phyloP scores from a whole-genome alignment of 2,329 filamentous ascomycete genomes.

The Chaetomiaceae sp. region DNA sequence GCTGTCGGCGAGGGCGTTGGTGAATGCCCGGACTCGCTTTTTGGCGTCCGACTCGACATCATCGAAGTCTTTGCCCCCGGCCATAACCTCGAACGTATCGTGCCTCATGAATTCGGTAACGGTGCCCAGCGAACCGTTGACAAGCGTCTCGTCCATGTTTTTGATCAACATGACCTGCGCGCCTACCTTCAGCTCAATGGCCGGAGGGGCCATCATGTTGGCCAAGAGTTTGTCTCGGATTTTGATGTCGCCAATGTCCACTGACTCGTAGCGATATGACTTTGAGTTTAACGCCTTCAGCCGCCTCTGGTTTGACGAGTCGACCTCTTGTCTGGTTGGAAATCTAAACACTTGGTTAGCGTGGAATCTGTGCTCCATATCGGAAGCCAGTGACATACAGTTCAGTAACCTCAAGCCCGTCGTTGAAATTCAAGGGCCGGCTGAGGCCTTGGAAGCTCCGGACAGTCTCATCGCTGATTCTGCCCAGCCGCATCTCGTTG shows the following conservation, averaged over 20 bases:
- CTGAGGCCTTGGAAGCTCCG: slow-evolving; percentile 68
- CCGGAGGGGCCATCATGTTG: slow-evolving; percentile 89
- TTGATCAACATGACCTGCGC: slow-evolving; percentile 99
- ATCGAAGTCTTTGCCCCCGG: slow-evolving; percentile 36
- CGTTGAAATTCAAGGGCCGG: slow-evolving; percentile 65
- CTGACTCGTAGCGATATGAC: slow-evolving; percentile 62
- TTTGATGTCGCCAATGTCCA: slow-evolving; percentile 68
- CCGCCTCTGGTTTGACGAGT: slow-evolving; percentile 72
- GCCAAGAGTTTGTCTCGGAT: slow-evolving; percentile 71
- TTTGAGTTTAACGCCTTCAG: slow-evolving; percentile 69
- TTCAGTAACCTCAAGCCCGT: slow-evolving; percentile 78
- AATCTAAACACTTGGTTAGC: slow-evolving; percentile 47
- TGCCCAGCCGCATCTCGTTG: slow-evolving; percentile 93
- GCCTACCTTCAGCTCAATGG: slow-evolving; percentile 77
- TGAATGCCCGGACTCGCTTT: slow-evolving; percentile 25
- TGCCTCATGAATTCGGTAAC: slow-evolving; percentile 70
- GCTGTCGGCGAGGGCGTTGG: slow-evolving; percentile 30
- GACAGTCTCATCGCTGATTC: slow-evolving; percentile 71
- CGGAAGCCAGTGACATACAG: slow-evolving; percentile 56
- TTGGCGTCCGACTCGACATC: slow-evolving; percentile 36
- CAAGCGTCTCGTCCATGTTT: slow-evolving; percentile 88
- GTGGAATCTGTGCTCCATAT: neutral
- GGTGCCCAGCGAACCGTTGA: slow-evolving; percentile 90
- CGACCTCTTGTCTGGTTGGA: slow-evolving; percentile 84
- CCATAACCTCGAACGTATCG: slow-evolving; percentile 34